phyloP scores from a whole-genome alignment of 148 eudicot genomes.

The Cornus controversa region DNA sequence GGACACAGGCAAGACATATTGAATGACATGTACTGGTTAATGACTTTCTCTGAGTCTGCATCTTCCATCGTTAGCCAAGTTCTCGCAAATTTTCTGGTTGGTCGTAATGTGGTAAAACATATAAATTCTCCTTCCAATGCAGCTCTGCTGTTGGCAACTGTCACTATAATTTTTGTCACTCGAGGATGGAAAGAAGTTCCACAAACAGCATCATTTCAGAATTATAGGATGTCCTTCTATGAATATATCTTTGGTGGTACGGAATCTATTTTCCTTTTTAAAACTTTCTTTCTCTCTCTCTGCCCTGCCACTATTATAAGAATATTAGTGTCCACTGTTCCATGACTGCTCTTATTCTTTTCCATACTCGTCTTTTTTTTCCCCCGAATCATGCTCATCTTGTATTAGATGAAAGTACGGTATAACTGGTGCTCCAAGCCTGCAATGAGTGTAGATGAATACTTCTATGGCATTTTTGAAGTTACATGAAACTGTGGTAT shows the following conservation, averaged over 20 bases:
- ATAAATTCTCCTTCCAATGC: constrained; percentile 46
- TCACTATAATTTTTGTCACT: constrained; percentile 40
- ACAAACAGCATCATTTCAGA: constrained; percentile 37
- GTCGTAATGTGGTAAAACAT: constrained; percentile 32
- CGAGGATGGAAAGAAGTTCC: constrained; percentile 58
- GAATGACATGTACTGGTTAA: constrained; percentile 86
- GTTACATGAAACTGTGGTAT: too few species aligned
- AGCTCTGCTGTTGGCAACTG: constrained; percentile 51
- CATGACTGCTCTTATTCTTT: too few species aligned
- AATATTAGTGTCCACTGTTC: too few species aligned
- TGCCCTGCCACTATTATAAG: too few species aligned
- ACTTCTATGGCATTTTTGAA: too few species aligned
- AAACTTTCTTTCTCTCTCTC: too few species aligned
- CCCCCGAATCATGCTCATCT: too few species aligned
- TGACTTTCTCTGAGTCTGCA: constrained; percentile 74
- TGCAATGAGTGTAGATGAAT: too few species aligned
- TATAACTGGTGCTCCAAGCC: too few species aligned
- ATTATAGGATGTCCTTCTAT: constrained; percentile 50
- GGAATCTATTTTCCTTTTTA: constrained; percentile 1
- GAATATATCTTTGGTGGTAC: constrained; percentile 54
- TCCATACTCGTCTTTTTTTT: too few species aligned
- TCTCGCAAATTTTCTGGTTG: constrained; percentile 66
- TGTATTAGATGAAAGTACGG: too few species aligned
- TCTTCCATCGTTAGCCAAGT: constrained; percentile 72
- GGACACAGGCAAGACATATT: constrained; percentile 81